These are phyloP conservation scores for Inosperma sp. DNA, from an alignment of 768 basidiomycete genomes.

Conservation along the genomic window DNA sequence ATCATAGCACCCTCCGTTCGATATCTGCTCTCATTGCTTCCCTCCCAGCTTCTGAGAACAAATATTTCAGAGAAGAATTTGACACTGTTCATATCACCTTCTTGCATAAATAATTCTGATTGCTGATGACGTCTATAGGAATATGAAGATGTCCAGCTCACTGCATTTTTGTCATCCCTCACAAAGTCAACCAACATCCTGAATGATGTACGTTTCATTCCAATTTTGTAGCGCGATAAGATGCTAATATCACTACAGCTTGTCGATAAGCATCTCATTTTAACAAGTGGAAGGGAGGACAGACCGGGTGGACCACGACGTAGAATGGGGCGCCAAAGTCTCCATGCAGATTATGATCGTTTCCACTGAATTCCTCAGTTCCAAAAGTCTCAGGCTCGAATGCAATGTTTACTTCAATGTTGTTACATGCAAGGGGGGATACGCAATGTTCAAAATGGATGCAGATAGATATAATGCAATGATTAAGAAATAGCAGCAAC, in stretches of 20 bases:
- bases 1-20: constrained; percentile 78
- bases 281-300: constrained; percentile 53
- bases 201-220: constrained; percentile 66
- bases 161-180: constrained; percentile 79
- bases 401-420: neutral
- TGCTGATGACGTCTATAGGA: constrained; percentile 49
- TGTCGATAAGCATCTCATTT: constrained; percentile 74
- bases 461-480: too few species aligned
- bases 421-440: neutral
- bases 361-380: constrained; percentile 34
- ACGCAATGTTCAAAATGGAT: neutral
- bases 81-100: constrained; percentile 56
- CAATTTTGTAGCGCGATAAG: too few species aligned
- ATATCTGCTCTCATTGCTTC: constrained; percentile 84
- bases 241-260: constrained; percentile 37
- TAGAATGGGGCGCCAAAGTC: constrained; percentile 45
- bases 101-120: neutral
- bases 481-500: neutral
- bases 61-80: constrained; percentile 83
- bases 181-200: constrained; percentile 85
- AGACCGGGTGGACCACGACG: constrained; percentile 46
- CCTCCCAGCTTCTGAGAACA: constrained; percentile 81
- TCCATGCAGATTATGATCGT: constrained; percentile 50
- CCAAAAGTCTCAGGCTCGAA: neutral
- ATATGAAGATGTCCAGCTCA: constrained; percentile 93